Percentiles rank a stretch among this genome's conserved stretches.
These are phyloP conservation scores for Phalaenopsis equestris DNA, from an alignment of 106 monocot species.

Conservation along the genomic window DNA sequence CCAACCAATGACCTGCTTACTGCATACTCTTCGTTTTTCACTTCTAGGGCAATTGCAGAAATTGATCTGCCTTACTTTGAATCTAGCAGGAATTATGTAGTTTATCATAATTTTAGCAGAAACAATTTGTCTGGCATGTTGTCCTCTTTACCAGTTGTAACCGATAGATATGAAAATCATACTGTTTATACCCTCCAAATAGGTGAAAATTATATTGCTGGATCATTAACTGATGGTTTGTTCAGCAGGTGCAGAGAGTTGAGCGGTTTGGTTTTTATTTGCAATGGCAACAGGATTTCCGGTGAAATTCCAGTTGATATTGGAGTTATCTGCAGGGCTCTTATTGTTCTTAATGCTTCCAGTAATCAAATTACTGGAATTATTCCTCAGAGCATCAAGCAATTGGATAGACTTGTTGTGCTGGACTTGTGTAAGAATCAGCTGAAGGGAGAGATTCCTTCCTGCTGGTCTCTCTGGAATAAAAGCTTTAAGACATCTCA, in stretches of 20 bases:
- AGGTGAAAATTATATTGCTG: constrained; percentile 50
- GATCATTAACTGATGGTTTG: constrained; percentile 36
- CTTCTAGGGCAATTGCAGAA: constrained; percentile 8
- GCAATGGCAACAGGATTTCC: constrained; percentile 46
- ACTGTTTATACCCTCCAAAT: constrained; percentile 43
- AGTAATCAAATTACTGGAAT: constrained; percentile 49
- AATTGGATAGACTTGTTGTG: constrained; percentile 31
- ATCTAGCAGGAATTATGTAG: constrained; percentile 5
- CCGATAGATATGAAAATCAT: constrained; percentile 26
- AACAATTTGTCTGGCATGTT: constrained; percentile 60
- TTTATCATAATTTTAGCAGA: constrained; percentile 68
- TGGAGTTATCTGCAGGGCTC: constrained; percentile 32
- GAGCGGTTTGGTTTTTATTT: constrained; percentile 43
- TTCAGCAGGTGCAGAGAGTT: constrained; percentile 54
- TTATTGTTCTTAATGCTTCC: constrained; percentile 41
- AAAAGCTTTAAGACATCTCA: constrained; percentile 51
- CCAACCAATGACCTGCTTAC: constrained; percentile 18
- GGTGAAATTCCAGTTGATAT: constrained; percentile 48
- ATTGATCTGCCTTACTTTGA: constrained; percentile 15
- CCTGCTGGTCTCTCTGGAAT: constrained; percentile 39
- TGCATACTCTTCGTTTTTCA: constrained; percentile 44
- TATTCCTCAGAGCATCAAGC: constrained; percentile 43
- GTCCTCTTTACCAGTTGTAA: constrained; percentile 35
- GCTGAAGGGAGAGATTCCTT: constrained; percentile 59
- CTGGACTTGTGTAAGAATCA: constrained; percentile 52